Base-by-base conservation (phyloP, 1,139 yeast species). In the Blastobotrys indianensis region DNA sequence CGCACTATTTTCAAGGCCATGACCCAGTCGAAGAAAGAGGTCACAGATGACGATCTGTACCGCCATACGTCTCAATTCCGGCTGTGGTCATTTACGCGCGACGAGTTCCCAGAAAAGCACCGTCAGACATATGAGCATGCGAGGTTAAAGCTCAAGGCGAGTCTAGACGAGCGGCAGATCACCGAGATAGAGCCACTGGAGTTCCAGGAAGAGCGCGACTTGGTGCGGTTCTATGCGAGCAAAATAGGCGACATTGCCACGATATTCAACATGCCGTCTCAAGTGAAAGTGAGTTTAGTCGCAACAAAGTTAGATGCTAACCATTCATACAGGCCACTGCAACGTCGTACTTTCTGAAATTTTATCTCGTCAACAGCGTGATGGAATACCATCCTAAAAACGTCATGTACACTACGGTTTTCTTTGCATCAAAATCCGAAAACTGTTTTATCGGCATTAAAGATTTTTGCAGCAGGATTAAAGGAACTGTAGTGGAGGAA, bases 371-470 rank as follows among this genome's bases (percentile, higher is more conserved):
- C 28, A 79, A 86, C 59, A 81, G 92, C 20, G 90, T 85, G 30
- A 80, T 87, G 88, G 88, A 86, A 55, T 78, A 76, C 59, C 94
- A 86, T 56, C 98, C 98, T 9, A 86, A 86, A 59, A 77, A 80
- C 53, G 74, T 92, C 35, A 72, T 92, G 59, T 80, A 61, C 34
- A 88, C 98, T 0, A 84, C 96, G 53, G 77, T 92, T 11, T 92
- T 90, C 62, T 70, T 92, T 36, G 96, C 97, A 2, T 90, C 96
- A 39, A 92, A 92, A 65, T 80, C 92, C 13, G 97, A 92, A 60
- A 92, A 92, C 66, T 82, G 79, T 63, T 90, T 90, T 65, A 82
- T 92, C 32, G 79, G 95, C 15, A 84, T 90, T 44, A 85, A 84
- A 36, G 76, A 85, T n/a, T 88, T 88, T 61, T 81, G 87, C 46